Evolutionary conservation across 2,329 filamentous ascomycete species (phyloP).

Genomic region (Zymoseptoria passerinii): DNA sequence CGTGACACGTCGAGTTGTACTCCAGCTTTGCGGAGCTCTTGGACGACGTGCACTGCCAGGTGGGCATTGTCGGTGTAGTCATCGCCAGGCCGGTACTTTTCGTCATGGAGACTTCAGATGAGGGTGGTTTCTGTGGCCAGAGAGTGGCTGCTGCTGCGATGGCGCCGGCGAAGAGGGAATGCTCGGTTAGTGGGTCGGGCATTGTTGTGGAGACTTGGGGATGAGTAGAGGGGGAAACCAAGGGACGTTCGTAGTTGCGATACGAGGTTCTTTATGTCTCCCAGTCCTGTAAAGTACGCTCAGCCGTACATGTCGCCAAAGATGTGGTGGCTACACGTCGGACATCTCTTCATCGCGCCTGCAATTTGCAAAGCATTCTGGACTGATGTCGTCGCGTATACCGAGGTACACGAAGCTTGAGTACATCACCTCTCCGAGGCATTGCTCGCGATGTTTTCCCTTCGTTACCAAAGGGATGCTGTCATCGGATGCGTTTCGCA

Average conservation of each 20-base stretch:
- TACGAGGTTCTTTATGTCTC: not conserved
- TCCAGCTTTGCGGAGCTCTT: not conserved
- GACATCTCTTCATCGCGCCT: not conserved
- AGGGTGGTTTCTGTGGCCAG: not conserved
- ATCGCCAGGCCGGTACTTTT: not conserved
- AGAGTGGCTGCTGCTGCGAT: not conserved
- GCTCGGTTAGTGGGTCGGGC: not conserved
- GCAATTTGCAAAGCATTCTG: not conserved
- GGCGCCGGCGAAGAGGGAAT: not conserved
- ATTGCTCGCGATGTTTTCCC: not conserved
- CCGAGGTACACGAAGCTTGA: not conserved
- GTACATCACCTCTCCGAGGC: not conserved
- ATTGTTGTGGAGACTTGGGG: not conserved
- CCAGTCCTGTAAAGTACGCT: not conserved
- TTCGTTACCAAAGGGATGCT: not conserved
- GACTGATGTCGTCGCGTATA: not conserved
- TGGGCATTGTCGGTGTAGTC: not conserved
- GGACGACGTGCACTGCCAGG: not conserved
- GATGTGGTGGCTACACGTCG: not conserved
- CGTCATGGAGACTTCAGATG: not conserved
- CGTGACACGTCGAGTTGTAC: not conserved
- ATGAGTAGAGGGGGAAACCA: not conserved
- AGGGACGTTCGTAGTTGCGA: not conserved
- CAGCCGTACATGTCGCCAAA: not conserved
- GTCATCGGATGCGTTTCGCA: not conserved